Percentiles rank a stretch among this genome's conserved stretches.
Conservation (phyloP, 1,284 basidiomycete genomes). For the Tylopilus sp. region DNA sequence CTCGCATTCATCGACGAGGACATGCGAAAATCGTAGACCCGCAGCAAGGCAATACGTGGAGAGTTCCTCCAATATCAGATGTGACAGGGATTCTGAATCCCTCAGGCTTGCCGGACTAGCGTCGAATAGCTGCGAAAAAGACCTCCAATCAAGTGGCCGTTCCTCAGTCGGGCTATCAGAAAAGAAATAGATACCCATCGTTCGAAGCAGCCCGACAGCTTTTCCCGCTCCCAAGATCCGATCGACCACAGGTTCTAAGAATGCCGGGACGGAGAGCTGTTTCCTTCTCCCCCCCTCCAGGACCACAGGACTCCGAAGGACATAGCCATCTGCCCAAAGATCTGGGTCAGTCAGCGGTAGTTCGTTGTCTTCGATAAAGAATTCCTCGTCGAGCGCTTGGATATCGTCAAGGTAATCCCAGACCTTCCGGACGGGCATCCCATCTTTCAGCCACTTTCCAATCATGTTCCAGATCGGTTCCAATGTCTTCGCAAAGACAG, state of each 20-base stretch:
- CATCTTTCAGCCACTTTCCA: conserved; percentile 78
- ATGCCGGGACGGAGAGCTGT: conserved; percentile 63
- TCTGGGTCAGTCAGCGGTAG: conserved; percentile 75
- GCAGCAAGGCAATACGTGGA: conserved; percentile 66
- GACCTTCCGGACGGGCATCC: conserved; percentile 69
- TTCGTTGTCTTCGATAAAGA: conserved; percentile 82
- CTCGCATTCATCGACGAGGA: conserved; percentile 78
- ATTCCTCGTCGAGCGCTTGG: conserved; percentile 72
- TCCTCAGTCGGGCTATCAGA: conserved; percentile 36
- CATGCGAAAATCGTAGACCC: conserved; percentile 66
- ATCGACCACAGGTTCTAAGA: conserved; percentile 68
- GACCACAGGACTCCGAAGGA: conserved; percentile 56
- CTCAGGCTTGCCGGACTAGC: conserved; percentile 44
- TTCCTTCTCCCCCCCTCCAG: conserved; percentile 45
- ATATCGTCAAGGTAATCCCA: conserved; percentile 42
- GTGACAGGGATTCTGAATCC: conserved; percentile 70
- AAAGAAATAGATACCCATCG: conserved; percentile 47
- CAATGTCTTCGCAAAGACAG: conserved; percentile 70
- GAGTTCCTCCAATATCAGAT: conserved; percentile 72
- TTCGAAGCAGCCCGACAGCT: conserved; percentile 76
- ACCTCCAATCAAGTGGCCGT: conserved; percentile 31
- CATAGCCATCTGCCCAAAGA: conserved; percentile 85
- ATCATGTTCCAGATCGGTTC: conserved; percentile 83
- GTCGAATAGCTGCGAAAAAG: conserved; percentile 46
- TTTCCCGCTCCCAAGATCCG: conserved; percentile 81